These are phyloP conservation scores for Nicotiana benthamiana DNA, from an alignment of 257 asterid species.

Conservation along the genomic window DNA sequence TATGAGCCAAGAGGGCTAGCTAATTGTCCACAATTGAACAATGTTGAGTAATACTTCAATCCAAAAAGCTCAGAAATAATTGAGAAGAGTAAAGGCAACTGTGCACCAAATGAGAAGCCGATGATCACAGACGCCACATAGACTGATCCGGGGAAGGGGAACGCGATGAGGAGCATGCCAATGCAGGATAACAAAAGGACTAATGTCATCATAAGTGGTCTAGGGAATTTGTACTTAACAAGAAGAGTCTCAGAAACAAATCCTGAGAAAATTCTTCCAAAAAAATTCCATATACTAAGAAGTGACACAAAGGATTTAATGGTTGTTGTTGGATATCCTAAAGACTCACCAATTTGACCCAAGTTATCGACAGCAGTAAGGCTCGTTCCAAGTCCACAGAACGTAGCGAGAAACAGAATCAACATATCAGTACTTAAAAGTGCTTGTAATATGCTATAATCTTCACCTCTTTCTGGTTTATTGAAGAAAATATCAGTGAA, in stretches of 20 bases:
- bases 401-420: conserved; percentile 49
- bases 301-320: conserved; percentile 56
- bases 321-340: conserved; percentile 66
- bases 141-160: conserved; percentile 57
- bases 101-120: conserved; percentile 81
- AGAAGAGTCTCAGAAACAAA: conserved; percentile 58
- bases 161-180: conserved; percentile 60
- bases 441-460: conserved; percentile 61
- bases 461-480: conserved; percentile 70
- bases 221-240: conserved; percentile 44
- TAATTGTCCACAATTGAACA: conserved; percentile 75
- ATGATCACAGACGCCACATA: conserved; percentile 54
- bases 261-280: conserved; percentile 70
- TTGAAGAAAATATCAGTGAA: conserved; percentile 30
- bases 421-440: conserved; percentile 58
- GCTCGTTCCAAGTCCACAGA: conserved; percentile 71
- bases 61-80: conserved; percentile 73
- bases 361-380: conserved; percentile 70
- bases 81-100: conserved; percentile 46
- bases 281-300: conserved; percentile 71
- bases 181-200: conserved; percentile 51
- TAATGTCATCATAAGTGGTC: conserved; percentile 67
- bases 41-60: conserved; percentile 53
- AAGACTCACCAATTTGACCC: conserved; percentile 69
- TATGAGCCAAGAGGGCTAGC: conserved; percentile 76